Evolutionary conservation across 2,329 filamentous ascomycete genomes (phyloP), one percentile per base, ranked within the genome.

Genomic region (Hypoxylon sp.): DNA sequence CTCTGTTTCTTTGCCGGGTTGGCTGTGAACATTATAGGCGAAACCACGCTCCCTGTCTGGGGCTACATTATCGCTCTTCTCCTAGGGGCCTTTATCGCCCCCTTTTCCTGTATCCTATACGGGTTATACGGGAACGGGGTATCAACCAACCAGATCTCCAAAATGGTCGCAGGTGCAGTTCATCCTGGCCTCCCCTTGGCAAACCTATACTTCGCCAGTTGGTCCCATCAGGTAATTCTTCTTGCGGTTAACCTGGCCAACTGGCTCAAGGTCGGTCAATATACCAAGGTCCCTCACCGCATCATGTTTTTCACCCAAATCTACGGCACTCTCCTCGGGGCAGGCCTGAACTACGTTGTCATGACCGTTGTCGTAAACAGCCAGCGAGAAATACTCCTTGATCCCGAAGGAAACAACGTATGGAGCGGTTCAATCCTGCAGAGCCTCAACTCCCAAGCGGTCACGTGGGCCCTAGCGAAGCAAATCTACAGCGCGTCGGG

Each of bases 181-280:
- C 69, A 87, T 2, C 86, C 86, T 1, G 83, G 81, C 1, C 81
- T 82, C 1, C 86, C 86, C 0, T 71, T 88, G 3, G 86, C 84
- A 2, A 88, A 88, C 75, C 86, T 88, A 83, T 88, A 87, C 74
- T 88, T 88, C 73, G 84, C 86, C 6, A 83, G 83, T 10, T 88
- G 86, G 86, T 88, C 86, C 0, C 87, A 89, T 75, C 86, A 84
- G 39, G 84, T 88, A 53, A 87, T 89, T 53, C 11, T 62, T 2
- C 86, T 86, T 54, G 78, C 81, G 0, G 83, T 88, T 48, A 84
- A 79, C 59, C 77, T 89, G 6, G 84, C 80, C 39, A 84, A 82
- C 51, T 85, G 88, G 67, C 74, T 89, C 24, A 89, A 89, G 77
- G 82, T 88, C 80, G 87, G 87, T 19, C 85, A 88, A 78, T 89